Evolutionary conservation across 371 early-diverging fungal genomes (phyloP).

Genomic region (Rozella allomycis): DNA sequence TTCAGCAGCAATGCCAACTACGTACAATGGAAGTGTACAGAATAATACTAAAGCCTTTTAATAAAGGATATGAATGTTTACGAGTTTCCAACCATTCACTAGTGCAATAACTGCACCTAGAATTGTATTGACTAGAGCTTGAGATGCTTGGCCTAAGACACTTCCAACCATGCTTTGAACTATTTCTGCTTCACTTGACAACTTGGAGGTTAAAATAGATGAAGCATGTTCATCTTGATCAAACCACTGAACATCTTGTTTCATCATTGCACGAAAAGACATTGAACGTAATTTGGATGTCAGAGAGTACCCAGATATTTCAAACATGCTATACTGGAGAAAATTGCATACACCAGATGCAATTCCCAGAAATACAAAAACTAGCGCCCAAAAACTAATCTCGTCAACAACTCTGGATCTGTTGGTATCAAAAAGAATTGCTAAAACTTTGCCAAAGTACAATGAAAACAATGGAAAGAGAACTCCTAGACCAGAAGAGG

Average conservation of each 20-base stretch:
- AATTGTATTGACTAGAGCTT: constrained; percentile 17
- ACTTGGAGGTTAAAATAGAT: constrained; percentile 55
- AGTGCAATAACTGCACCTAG: constrained; percentile 43
- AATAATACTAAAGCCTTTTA: constrained; percentile 57
- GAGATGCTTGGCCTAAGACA: constrained; percentile 28
- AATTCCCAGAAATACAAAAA: constrained; percentile 44
- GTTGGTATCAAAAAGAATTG: too few species aligned
- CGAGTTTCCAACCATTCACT: constrained; percentile 57
- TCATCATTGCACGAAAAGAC: constrained; percentile 52
- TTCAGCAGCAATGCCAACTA: background rate
- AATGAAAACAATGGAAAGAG: too few species aligned
- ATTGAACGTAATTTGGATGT: constrained; percentile 35
- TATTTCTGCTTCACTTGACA: constrained; percentile 62
- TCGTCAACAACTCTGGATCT: too few species aligned
- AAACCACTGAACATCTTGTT: constrained; percentile 79
- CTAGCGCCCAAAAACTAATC: constrained; percentile 46
- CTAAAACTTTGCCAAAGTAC: too few species aligned
- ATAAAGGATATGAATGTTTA: too few species aligned
- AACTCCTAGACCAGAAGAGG: too few species aligned
- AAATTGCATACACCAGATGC: constrained; percentile 23
- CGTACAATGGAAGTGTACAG: constrained; percentile 25
- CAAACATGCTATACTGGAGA: constrained; percentile 13
- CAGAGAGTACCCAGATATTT: constrained; percentile 18
- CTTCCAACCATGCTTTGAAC: constrained; percentile 27
- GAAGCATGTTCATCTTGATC: constrained; percentile 42